Percentiles rank a stretch among this genome's conserved stretches.
phyloP scores from a whole-genome alignment of 2,329 filamentous ascomycete species.

The Daldinia eschscholtzii region DNA sequence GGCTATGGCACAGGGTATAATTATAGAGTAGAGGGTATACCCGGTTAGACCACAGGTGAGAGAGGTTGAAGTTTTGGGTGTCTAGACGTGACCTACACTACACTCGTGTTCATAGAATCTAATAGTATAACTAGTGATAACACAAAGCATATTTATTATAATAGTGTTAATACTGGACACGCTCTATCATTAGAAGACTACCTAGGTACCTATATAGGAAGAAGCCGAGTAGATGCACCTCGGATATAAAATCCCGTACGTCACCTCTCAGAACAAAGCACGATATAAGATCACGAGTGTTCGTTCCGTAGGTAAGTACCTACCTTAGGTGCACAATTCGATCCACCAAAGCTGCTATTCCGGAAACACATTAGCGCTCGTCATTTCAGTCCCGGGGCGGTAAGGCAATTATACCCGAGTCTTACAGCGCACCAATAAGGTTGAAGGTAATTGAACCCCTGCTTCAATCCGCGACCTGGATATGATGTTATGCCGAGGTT shows the following conservation, averaged over 20 bases:
- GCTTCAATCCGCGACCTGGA: constrained; percentile 9
- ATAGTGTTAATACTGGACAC: not conserved
- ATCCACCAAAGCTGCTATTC: constrained; percentile 14
- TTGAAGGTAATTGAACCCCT: constrained; percentile 40
- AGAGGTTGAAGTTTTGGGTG: constrained; percentile 4
- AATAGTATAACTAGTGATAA: not conserved
- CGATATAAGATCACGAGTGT: not conserved
- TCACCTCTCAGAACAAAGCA: not conserved
- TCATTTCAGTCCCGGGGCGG: not conserved
- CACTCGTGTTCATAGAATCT: not conserved
- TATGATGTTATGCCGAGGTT: constrained; percentile 47
- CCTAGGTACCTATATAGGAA: not conserved
- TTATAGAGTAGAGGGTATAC: constrained; percentile 45
- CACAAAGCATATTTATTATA: not conserved
- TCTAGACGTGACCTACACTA: not conserved
- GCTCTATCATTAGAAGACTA: not conserved
- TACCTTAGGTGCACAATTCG: not conserved
- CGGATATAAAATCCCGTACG: not conserved
- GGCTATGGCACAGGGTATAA: constrained; percentile 58
- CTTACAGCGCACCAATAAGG: constrained; percentile 43
- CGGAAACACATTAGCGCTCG: constrained; percentile 13
- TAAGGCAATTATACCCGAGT: not conserved
- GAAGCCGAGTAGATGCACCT: not conserved
- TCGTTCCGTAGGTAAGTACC: not conserved
- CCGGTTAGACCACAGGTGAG: not conserved